Evolutionary conservation across 345 rosid species (phyloP).

Genomic region (Fremontodendron californicum): DNA sequence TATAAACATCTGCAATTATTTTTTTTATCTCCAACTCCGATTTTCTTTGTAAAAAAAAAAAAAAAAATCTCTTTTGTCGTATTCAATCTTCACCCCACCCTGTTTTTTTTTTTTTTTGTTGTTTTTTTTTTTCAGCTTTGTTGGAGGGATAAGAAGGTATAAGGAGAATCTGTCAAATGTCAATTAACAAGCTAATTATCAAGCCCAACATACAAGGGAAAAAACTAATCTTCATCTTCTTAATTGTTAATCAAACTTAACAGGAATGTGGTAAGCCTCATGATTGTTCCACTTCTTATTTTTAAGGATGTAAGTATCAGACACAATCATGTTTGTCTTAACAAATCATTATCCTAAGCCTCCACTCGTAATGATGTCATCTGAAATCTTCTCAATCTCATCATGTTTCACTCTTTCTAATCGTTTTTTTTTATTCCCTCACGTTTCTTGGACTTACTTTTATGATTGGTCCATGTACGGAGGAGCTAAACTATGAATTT

Average conservation of each 20-base stretch:
- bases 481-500: neutral
- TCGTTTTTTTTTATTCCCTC: slow-evolving; percentile 7
- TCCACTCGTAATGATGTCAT: slow-evolving; percentile 11
- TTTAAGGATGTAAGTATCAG: slow-evolving; percentile 39
- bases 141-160: too few species aligned
- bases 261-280: slow-evolving; percentile 12
- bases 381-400: slow-evolving; percentile 14
- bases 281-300: slow-evolving; percentile 23
- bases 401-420: slow-evolving; percentile 14
- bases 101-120: too few species aligned
- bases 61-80: neutral
- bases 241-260: neutral
- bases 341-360: slow-evolving; percentile 34
- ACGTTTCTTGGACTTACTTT: neutral
- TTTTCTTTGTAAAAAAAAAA: too few species aligned
- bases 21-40: too few species aligned
- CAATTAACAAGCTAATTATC: neutral
- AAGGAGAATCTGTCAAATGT: neutral
- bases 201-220: neutral
- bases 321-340: slow-evolving; percentile 47
- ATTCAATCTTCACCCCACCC: neutral
- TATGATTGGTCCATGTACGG: slow-evolving; percentile 6
- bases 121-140: neutral
- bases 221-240: neutral
- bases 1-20: too few species aligned